These are phyloP conservation scores for Heterobasidion irregulare DNA, from an alignment of 1,284 basidiomycete genomes.

Conservation along the genomic window DNA sequence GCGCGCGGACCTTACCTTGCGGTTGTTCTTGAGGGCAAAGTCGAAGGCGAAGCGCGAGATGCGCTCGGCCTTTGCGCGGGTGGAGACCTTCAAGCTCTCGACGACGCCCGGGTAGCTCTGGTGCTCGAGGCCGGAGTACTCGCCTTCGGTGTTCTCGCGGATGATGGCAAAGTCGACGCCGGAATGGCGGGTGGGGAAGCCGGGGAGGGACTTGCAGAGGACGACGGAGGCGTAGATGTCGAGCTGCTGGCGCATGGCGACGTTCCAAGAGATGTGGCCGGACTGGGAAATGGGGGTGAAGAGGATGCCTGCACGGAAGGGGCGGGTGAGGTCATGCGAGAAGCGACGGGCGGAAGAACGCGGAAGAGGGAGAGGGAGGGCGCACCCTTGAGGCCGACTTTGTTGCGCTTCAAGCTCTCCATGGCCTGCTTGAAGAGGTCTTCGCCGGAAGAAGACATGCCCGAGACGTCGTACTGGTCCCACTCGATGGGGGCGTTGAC, in stretches of 20 bases:
- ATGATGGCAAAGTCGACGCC: slow-evolving; percentile 99
- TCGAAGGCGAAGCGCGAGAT: slow-evolving; percentile 98
- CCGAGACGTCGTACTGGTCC: slow-evolving; percentile 98
- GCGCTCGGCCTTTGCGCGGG: slow-evolving; percentile 91
- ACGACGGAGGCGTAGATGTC: slow-evolving; percentile 99
- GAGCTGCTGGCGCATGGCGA: slow-evolving; percentile 98
- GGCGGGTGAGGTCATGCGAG: slow-evolving; percentile 2
- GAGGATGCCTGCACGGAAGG: slow-evolving; percentile 69
- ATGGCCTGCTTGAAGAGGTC: slow-evolving; percentile 95
- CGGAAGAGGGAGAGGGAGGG: slow-evolving; percentile 6
- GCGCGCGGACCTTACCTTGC: slow-evolving; percentile 58
- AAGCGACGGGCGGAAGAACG: neutral
- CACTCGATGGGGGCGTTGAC: slow-evolving; percentile 99
- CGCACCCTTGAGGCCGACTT: slow-evolving; percentile 96
- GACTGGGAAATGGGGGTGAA: slow-evolving; percentile 97
- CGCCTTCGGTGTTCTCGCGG: slow-evolving; percentile 99
- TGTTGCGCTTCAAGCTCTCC: slow-evolving; percentile 94
- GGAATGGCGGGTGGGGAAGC: slow-evolving; percentile 91
- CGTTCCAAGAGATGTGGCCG: slow-evolving; percentile 99
- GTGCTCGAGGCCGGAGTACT: slow-evolving; percentile 99
- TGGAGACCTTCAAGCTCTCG: slow-evolving; percentile 97
- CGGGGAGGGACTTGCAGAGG: slow-evolving; percentile 97
- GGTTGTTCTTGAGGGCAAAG: slow-evolving; percentile 97
- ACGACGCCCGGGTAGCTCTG: slow-evolving; percentile 98
- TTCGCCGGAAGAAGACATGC: slow-evolving; percentile 91